Base-by-base conservation (phyloP, 2,329 filamentous ascomycete genomes). In the Magnaporthiopsis rhizophila region DNA sequence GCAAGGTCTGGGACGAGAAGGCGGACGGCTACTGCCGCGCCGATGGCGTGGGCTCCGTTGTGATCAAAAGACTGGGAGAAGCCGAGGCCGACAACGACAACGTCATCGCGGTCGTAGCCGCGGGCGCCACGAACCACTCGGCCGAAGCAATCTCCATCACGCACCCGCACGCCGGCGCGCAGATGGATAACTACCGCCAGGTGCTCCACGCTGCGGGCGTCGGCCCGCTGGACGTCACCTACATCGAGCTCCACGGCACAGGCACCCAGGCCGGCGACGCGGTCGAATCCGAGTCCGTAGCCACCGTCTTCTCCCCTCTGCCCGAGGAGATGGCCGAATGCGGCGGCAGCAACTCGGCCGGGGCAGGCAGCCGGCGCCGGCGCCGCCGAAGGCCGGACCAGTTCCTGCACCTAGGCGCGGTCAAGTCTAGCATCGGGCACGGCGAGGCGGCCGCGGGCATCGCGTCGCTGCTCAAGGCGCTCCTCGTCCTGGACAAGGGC, bases 221-320 rank as follows among this genome's bases (percentile, higher is more conserved):
- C 30, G 81, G 86, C 68, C 83, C 85, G 2, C 78, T 82, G 66
- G 82, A 86, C 62, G 80, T 89, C 65, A 81, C 80, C 71, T 88
- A 86, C 68, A 82, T 89, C n/a, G 86, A 89, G 71, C 85, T 88
- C 80, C 86, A 89, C 71, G 87, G 87, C 21, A 89, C 87, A 12
- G 87, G 86, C 64, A 89, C 86, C 2, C 85, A 87, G 69, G 85
- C 84, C 60, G 86, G 84, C 69, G 86, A 89, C 69, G 81, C 80
- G 6, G 82, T 81, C 34, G 86, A 89, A 72, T 86, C 86, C 81
- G 80, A 81, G 5, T 86, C 83, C 0, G 84, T 89, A 64, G 78
- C 80, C 38, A 62, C 66, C 63, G 66, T 65, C 3, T 72, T 66
- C 32, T 68, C 69, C 8, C 67, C 68, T 56, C 24, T 67, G 3